These are phyloP conservation scores for Suhomyces chickasaworum DNA, from an alignment of 1,139 yeast species.

Conservation along the genomic window DNA sequence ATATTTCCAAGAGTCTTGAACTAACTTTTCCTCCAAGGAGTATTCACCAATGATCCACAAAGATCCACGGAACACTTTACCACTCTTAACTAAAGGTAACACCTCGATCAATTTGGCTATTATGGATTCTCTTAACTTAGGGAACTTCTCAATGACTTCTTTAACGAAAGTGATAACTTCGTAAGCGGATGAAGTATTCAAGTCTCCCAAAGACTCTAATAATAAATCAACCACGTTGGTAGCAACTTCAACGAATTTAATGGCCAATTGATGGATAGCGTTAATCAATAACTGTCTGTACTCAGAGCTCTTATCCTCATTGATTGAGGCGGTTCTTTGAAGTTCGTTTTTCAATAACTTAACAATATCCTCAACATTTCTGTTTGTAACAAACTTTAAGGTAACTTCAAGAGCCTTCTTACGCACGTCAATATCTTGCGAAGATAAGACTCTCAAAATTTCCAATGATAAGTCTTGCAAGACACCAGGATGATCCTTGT, in stretches of 20 bases:
- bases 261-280: constrained; percentile 88
- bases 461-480: constrained; percentile 86
- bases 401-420: constrained; percentile 84
- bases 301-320: constrained; percentile 78
- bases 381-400: constrained; percentile 73
- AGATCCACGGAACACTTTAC: constrained; percentile 91
- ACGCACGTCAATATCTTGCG: constrained; percentile 91
- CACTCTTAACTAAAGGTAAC: constrained; percentile 72
- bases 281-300: constrained; percentile 88
- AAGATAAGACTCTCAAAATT: constrained; percentile 77
- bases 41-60: constrained; percentile 97
- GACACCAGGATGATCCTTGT: constrained; percentile 75
- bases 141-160: constrained; percentile 92
- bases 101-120: constrained; percentile 64
- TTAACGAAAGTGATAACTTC: constrained; percentile 89
- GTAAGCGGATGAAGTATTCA: constrained; percentile 82
- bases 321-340: constrained; percentile 64
- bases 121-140: constrained; percentile 70
- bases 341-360: constrained; percentile 90
- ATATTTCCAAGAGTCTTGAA: constrained; percentile 85
- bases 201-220: constrained; percentile 82
- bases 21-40: constrained; percentile 67
- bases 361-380: constrained; percentile 94
- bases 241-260: constrained; percentile 87
- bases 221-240: constrained; percentile 86